Evolutionary conservation across 306 rosid genomes (phyloP).

Genomic region (Vigna reflexopilosa): DNA sequence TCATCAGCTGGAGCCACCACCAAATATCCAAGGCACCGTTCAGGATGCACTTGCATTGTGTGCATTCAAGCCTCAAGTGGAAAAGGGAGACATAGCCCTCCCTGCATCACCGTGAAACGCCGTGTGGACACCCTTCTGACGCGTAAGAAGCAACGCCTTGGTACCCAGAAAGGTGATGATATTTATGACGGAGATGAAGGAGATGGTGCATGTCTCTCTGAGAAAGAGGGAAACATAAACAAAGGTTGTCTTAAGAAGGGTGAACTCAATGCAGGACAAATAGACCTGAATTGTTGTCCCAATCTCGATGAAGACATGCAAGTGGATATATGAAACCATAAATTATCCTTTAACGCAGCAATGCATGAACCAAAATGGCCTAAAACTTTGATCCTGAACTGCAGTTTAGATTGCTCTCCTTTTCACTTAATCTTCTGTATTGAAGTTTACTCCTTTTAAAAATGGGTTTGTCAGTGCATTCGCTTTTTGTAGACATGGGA

Average conservation of each 20-base stretch:
- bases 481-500: no score
- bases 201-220: conserved; percentile 45
- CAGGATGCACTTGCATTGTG: conserved; percentile 89
- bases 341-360: conserved; percentile 31
- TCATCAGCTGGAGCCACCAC: conserved; percentile 69
- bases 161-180: neutral
- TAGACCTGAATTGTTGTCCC: conserved; percentile 81
- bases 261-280: conserved; percentile 58
- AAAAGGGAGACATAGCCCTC: conserved; percentile 82
- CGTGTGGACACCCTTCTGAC: conserved; percentile 74
- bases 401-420: conserved; percentile 35
- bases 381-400: conserved; percentile 43
- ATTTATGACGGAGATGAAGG: conserved; percentile 42
- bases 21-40: conserved; percentile 85
- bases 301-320: conserved; percentile 61
- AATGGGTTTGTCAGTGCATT: no score
- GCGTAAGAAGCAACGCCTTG: conserved; percentile 64
- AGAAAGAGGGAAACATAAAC: conserved; percentile 47
- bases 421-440: conserved; percentile 47
- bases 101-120: conserved; percentile 80
- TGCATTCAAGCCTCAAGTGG: conserved; percentile 97
- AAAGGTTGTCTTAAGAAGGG: conserved; percentile 45
- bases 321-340: conserved; percentile 47
- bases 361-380: conserved; percentile 45
- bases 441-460: no score